phyloP scores from a whole-genome alignment of 352 stramenopile genomes.

The Peronospora farinosa region DNA sequence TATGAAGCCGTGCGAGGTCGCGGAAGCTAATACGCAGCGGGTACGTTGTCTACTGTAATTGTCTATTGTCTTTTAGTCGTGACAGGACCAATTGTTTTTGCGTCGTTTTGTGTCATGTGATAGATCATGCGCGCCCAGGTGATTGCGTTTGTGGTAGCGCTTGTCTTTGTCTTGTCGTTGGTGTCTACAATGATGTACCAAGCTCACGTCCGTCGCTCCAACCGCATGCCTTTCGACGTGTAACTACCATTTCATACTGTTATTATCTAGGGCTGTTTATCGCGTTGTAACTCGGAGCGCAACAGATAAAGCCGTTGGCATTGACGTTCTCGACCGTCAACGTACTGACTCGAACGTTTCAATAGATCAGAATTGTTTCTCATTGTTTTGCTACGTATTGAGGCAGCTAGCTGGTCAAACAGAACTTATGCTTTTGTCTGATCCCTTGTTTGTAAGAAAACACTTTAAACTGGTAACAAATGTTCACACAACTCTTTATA shows the following conservation, averaged over 20 bases:
- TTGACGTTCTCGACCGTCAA: background rate
- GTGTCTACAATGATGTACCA: constrained; percentile 59
- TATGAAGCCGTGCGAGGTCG: constrained; percentile 37
- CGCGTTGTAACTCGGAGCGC: background rate
- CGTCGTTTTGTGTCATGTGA: background rate
- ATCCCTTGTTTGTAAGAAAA: too few species aligned
- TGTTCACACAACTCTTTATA: constrained; percentile 21
- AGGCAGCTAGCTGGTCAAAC: background rate
- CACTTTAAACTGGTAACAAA: background rate
- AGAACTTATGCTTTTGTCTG: too few species aligned
- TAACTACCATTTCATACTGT: constrained; percentile 2
- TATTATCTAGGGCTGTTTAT: background rate
- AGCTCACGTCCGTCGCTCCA: constrained; percentile 28
- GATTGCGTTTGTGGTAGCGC: constrained; percentile 49
- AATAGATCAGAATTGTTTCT: constrained; percentile 14
- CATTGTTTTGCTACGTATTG: constrained; percentile 13
- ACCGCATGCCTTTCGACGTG: constrained; percentile 23
- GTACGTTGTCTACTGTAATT: constrained; percentile 20
- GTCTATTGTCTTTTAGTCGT: background rate
- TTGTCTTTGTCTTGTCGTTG: constrained; percentile 44
- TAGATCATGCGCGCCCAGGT: constrained; percentile 61
- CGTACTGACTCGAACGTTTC: constrained; percentile 10
- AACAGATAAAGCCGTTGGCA: constrained; percentile 15
- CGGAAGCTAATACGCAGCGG: constrained; percentile 29
- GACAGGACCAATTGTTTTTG: background rate